Conservation (phyloP, 2,329 filamentous ascomycete species). For the Aspergillus piperis region DNA sequence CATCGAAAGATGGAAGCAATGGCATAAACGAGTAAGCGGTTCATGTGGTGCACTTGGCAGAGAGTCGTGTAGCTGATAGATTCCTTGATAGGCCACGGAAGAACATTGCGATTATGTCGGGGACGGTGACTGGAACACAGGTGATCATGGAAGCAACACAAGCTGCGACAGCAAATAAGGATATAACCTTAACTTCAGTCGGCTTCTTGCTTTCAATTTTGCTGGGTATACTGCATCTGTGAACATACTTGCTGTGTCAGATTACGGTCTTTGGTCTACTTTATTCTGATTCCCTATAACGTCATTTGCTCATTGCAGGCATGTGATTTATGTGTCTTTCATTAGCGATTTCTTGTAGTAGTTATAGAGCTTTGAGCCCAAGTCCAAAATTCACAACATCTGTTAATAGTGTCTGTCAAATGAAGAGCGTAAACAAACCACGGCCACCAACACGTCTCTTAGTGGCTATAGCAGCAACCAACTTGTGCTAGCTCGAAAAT, state of each 20-base stretch:
- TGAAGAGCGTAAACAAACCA: neutral
- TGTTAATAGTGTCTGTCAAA: neutral
- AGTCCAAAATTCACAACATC: neutral
- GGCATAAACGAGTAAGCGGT: neutral
- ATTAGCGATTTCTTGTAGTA: too few species aligned
- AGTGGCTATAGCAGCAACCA: neutral
- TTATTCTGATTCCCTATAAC: neutral
- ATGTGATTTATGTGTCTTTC: too few species aligned
- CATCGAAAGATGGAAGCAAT: neutral
- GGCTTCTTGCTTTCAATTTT: neutral
- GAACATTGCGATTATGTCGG: slow-evolving; percentile 11
- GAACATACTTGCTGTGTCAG: neutral
- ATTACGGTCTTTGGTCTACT: neutral
- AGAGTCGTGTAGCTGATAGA: neutral
- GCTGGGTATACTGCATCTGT: neutral
- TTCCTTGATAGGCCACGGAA: neutral
- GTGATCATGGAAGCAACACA: slow-evolving; percentile 10
- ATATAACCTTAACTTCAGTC: neutral
- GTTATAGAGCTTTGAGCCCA: neutral
- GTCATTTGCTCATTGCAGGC: neutral
- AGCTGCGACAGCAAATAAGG: slow-evolving; percentile 6
- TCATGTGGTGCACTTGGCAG: neutral
- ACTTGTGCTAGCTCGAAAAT: neutral
- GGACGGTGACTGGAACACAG: slow-evolving; percentile 10
- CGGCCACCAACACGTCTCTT: neutral